These are phyloP conservation scores for Colletotrichum lupini DNA, from an alignment of 2,329 filamentous ascomycete genomes.

Conservation along the genomic window DNA sequence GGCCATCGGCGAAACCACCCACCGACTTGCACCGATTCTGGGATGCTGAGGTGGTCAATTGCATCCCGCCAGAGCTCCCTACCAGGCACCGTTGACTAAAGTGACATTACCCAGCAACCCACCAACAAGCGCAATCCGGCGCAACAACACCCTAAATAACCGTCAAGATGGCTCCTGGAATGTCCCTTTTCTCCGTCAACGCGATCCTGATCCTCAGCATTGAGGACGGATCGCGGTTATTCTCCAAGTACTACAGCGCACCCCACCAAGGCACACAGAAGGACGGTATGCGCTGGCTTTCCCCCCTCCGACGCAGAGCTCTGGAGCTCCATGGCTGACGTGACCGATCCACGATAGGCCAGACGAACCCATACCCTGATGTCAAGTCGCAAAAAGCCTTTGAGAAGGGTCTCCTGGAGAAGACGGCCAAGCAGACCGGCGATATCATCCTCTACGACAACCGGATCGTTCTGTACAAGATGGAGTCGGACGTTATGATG, in stretches of 20 bases:
- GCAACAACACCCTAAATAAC: constrained; percentile 25
- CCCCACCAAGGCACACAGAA: constrained; percentile 55
- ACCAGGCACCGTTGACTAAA: constrained; percentile 33
- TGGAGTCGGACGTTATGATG: constrained; percentile 95
- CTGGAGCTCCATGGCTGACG: constrained; percentile 6
- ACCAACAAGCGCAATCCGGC: constrained; percentile 28
- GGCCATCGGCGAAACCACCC: constrained; percentile 35
- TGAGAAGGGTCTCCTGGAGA: constrained; percentile 94
- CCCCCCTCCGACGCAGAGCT: constrained; percentile 16
- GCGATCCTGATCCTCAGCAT: constrained; percentile 83
- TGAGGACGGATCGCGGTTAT: constrained; percentile 91
- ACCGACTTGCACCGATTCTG: constrained; percentile 32
- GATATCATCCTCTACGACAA: constrained; percentile 99
- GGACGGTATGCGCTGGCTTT: constrained; percentile 37
- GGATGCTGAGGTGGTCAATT: constrained; percentile 36
- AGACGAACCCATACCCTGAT: constrained; percentile 76
- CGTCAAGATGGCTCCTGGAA: constrained; percentile 74
- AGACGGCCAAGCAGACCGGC: constrained; percentile 94
- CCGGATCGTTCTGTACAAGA: constrained; percentile 96
- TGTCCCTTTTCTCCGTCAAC: constrained; percentile 81
- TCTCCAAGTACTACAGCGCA: constrained; percentile 81
- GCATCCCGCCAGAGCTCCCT: constrained; percentile 27
- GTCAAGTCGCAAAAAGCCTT: constrained; percentile 96
- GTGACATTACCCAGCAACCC: constrained; percentile 13
- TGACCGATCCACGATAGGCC: not conserved